Base-by-base conservation (phyloP, 2,329 filamentous ascomycete species). In the Cytospora paraplurivora region DNA sequence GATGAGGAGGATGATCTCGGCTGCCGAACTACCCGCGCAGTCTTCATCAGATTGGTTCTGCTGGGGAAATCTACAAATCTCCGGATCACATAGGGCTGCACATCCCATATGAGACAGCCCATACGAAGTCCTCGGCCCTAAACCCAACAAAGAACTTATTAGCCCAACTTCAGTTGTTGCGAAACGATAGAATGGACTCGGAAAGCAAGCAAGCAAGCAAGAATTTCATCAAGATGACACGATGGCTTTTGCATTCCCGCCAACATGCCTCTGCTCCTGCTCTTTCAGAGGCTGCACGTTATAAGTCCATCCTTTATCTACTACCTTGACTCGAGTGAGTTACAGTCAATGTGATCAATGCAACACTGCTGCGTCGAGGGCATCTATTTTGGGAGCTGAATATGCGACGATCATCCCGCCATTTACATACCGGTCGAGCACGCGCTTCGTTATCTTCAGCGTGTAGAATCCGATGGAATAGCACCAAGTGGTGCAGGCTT, bases 1-100 rank as follows among this genome's bases (percentile, higher is more conserved):
- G 34, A 49, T 49, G 19, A 32, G 15, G 54, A 27, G 32, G 59
- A 55, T 49, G 51, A 53, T 55, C 38, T 51, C 7, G 44, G 15
- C 19, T 47, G n/a, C n/a, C n/a, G 10, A 37, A 37, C 6, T 37
- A 10, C 35, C 35, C 35, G 35, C 27, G 27, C 27, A 37, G 3
- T n/a, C 15, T 7, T 19, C 19, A 2, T 21, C 8, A 6, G 35
- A 37, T 37, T 37, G 35, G 35, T 13, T 21, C n/a, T 47, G 44
- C 44, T 47, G 8, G 44, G n/a, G 44, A 4, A n/a, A 4, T 47
- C 44, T 47, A 47, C 44, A 47, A 19, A 47, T 47, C 44, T 21
- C 44, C n/a, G 44, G 44, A 47, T 47, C n/a, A 47, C 44, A 12
- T 47, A 47, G 44, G 44, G 44, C 44, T 47, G 44, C 44, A 47